These are phyloP conservation scores for Pelargonium australe DNA, from an alignment of 441 rosid species.

Conservation along the genomic window DNA sequence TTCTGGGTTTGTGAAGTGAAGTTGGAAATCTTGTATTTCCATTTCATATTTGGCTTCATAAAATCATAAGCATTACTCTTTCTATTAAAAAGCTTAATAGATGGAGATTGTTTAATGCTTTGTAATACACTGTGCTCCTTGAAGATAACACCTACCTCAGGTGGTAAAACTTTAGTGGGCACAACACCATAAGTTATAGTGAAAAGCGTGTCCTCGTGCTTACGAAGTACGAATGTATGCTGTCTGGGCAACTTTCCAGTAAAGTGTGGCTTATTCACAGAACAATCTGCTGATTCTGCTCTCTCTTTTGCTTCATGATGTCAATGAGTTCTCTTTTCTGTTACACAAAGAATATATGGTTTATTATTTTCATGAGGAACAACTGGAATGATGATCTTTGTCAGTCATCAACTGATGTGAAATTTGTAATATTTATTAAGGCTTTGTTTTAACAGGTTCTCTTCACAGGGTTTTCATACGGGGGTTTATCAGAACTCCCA, in stretches of 20 bases:
- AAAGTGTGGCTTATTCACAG: neutral
- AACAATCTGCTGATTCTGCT: neutral
- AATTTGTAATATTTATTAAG: conserved; percentile 20
- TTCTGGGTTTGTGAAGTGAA: neutral
- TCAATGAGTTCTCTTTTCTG: neutral
- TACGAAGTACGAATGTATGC: no score
- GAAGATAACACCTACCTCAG: neutral
- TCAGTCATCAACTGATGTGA: conserved; percentile 4
- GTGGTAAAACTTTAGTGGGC: neutral
- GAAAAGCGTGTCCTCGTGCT: neutral
- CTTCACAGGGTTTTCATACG: conserved; percentile 90
- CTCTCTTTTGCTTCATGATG: neutral
- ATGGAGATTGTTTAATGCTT: neutral
- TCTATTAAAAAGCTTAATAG: neutral
- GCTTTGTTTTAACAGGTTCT: conserved; percentile 58
- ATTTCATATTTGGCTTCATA: neutral
- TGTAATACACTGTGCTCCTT: neutral
- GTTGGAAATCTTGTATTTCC: neutral
- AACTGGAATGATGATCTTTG: conserved; percentile 7
- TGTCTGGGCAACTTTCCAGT: neutral
- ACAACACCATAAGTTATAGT: neutral
- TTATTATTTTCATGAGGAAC: neutral
- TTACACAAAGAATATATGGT: neutral
- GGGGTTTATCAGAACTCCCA: conserved; percentile 86
- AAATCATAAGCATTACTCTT: neutral